Base-by-base conservation (phyloP, 106 monocot species). In the Platanthera guangdongensis region DNA sequence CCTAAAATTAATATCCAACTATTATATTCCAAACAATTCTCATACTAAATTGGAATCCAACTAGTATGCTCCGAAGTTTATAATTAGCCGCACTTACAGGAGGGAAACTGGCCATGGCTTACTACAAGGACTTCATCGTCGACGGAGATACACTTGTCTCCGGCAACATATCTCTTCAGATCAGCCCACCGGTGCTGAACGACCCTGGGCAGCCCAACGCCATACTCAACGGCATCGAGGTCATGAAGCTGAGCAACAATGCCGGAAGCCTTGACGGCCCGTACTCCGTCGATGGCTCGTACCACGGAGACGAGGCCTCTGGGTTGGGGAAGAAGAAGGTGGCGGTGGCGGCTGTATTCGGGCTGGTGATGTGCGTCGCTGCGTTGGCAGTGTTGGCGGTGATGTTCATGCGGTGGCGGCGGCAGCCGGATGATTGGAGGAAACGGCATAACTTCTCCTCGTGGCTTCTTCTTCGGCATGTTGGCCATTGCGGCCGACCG, bases 211-310 rank as follows among this genome's bases (percentile, higher is more conserved):
- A 53, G 7, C 84, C 84, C 15, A 77, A 80, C 21, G 84, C 84
- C 52, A 84, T 84, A 30, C 84, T 84, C 25, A 84, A 84, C 47
- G 84, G 84, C 4, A 21, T 84, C n/a, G 84, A 84, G 53, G 65
- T 84, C 22, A 84, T 84, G 80, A 84, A 77, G 77, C 76, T 84
- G 80, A 84, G 84, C 76, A 84, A 84, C 22, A 60, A 25, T 7
- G 84, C 80, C 0, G 80, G 84, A 46, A 84, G 84, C 63, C 73
- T 84, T 5, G 84, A 80, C 14, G 80, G 84, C 3, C 63, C 62
- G 2, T 80, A 73, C 45, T 60, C 76, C 15, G 84, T 80, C 8
- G 84, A 80, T 51, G 84, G 80, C 4, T 65, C 77, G 4, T 80
- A 84, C 65, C 79, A 84, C 9, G 75, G 83, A 3, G 69, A 30